Evolutionary conservation across 1,284 basidiomycete genomes (phyloP), one percentile per base, ranked within the genome.

Genomic region (Moesziomyces antarcticus): DNA sequence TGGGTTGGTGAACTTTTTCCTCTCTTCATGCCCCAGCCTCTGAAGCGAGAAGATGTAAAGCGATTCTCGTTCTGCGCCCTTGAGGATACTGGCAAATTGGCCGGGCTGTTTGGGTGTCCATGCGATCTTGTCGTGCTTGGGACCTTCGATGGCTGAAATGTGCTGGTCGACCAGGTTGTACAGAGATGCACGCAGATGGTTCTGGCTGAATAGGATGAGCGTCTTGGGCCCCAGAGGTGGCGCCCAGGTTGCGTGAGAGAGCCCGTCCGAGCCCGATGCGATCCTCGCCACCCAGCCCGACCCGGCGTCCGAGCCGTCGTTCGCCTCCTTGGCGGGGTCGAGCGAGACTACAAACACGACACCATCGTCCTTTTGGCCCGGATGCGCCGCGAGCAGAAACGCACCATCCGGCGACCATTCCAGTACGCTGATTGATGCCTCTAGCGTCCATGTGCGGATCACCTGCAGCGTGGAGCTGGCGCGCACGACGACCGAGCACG

Each of bases 331-430:
- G 40, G 74, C 71, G n/a, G 79, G 79, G 25, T 80, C 78, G 18
- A 78, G 66, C 8, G 79, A 74, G 6, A 81, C 55, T 10, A 81
- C 71, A 44, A 67, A 81, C 10, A 79, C 75, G 16, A 75, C 46
- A 2, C 77, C 77, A 13, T 76, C 55, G 25, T 70, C 62, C 35
- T 56, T 55, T 42, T 66, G 60, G 5, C 53, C 64, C 0, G 51
- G 56, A 48, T 72, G 57, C 3, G 59, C 53, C 18, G 69, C 77
- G 2, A 80, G 57, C 1, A 81, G 54, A 35, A 73, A 80, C 1
- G 75, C 66, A 5, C 79, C 79, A 30, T 81, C 79, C 5, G 56
- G 50, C 1, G 79, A 81, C 79, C 79, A 81, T 52, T 73, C 55
- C 2, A 81, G 51, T 18, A 50, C 25, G 37, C 70, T 56, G 48